Percentiles rank a stretch among this genome's conserved stretches.
phyloP scores from a whole-genome alignment of 352 stramenopile species.

The Thraustochytrium striatum region DNA sequence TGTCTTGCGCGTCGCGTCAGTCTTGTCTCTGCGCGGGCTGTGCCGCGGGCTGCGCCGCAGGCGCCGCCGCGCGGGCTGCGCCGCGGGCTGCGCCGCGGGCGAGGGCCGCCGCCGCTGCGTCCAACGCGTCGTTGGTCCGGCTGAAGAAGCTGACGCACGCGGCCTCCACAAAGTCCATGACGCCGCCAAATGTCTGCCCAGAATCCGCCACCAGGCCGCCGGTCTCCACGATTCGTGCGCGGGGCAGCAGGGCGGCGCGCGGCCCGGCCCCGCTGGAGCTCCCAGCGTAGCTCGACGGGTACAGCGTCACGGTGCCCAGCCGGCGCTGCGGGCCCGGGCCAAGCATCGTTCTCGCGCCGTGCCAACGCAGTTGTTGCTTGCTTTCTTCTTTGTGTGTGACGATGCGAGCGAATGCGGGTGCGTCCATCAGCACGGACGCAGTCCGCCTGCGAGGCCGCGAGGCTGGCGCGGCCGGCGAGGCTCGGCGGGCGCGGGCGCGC shows the following conservation, averaged over 20 bases:
- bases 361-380: too few species aligned
- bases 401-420: too few species aligned
- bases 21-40: background rate
- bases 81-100: background rate
- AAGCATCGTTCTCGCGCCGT: too few species aligned
- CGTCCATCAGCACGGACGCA: too few species aligned
- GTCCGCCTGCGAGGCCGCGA: too few species aligned
- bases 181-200: background rate
- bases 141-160: slow-evolving; percentile 16
- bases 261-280: background rate
- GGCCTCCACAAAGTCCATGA: slow-evolving; percentile 34
- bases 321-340: too few species aligned
- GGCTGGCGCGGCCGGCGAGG: too few species aligned
- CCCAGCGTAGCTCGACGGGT: slow-evolving; percentile 11
- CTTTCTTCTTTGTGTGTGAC: too few species aligned
- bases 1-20: background rate
- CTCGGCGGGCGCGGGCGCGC: too few species aligned
- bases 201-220: background rate
- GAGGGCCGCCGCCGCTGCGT: background rate
- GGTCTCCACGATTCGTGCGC: background rate
- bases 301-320: slow-evolving; percentile 36
- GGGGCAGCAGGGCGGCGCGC: background rate
- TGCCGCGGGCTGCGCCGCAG: background rate
- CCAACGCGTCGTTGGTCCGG: background rate
- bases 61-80: background rate